Base-by-base conservation (phyloP, 306 rosid species). In the Rosa lucieae region DNA sequence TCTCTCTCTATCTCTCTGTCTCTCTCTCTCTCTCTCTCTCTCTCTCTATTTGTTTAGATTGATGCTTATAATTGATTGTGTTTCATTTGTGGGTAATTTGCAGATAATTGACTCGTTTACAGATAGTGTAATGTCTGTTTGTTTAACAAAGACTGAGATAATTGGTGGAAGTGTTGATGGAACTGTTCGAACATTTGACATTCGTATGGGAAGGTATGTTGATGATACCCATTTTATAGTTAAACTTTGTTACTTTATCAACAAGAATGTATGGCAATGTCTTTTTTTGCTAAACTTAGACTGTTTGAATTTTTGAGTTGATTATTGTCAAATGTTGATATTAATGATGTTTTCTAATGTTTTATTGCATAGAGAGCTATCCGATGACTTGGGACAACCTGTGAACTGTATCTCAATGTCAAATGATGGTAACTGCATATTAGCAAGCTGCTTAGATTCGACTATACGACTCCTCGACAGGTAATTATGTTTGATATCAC, bases 151-250 rank as follows among this genome's bases (percentile, higher is more conserved):
- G 80, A 93, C 86, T 23, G 97, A 90, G 82, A 93, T 93, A 79
- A 89, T 93, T 29, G 97, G 93, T 59, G 99, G 93, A 62, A 95
- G 99, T 84, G 99, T 93, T 78, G 98, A 95, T 84, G 98, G 99
- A 82, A 91, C 97, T 84, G 93, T 95, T 74, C 88, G 94, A 70
- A 91, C 97, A 46, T 93, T 95, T 83, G 96, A 93, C 79, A 88
- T 93, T 51, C 92, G 93, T 49, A 86, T 93, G 20, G 97, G 98
- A 86, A 95, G 97, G 97, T 93, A 81, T 51, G 76, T 56, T 72
- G 61, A 53, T 48, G 42, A 15, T 10, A 65, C 29, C 29, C 51
- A 40, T 20, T 3, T 47, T 14, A n/a, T 44, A 21, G 7, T 75
- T 40, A 58, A 61, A 10, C 15, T 44, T 23, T 26, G 40, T 23